Evolutionary conservation across 371 early-diverging fungal genomes (phyloP).

Genomic region (Syncephalastrum racemosum): DNA sequence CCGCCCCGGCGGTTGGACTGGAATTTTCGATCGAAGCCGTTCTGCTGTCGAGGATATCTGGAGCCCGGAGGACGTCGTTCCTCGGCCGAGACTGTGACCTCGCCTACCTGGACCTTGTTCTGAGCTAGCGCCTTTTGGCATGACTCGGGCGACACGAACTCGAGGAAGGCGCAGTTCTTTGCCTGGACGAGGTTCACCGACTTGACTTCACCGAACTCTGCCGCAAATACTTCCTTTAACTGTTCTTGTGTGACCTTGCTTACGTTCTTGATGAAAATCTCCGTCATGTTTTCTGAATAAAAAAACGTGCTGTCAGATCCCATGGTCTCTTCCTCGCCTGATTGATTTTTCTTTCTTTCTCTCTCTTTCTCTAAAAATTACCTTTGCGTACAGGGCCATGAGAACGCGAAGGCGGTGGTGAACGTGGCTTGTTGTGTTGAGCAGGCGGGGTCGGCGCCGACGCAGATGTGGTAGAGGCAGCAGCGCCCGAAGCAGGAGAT

Average conservation of each 20-base stretch:
- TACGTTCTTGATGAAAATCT: constrained; percentile 42
- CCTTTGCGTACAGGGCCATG: constrained; percentile 13
- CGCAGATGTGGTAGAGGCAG: not conserved
- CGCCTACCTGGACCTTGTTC: constrained; percentile 29
- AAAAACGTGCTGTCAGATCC: not conserved
- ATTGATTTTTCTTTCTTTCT: no score
- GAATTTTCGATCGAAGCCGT: constrained; percentile 17
- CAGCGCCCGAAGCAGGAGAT: not conserved
- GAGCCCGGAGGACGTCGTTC: constrained; percentile 33
- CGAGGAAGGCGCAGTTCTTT: constrained; percentile 37
- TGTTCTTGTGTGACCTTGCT: constrained; percentile 31
- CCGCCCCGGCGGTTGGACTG: constrained; percentile 19
- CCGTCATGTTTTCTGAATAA: constrained; percentile 16
- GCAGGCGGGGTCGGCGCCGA: not conserved
- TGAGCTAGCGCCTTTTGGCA: constrained; percentile 44
- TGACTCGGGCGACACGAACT: constrained; percentile 33
- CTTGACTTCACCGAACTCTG: constrained; percentile 40
- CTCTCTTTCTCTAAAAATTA: constrained; percentile 2
- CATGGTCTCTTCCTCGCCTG: not conserved
- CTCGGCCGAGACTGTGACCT: constrained; percentile 32
- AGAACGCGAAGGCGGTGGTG: not conserved
- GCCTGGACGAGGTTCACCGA: constrained; percentile 17
- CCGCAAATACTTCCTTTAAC: constrained; percentile 34
- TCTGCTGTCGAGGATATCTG: constrained; percentile 13
- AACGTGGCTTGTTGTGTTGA: no score